Base-by-base conservation (phyloP, 305 asterid genomes). In the Rubia tinctorum region DNA sequence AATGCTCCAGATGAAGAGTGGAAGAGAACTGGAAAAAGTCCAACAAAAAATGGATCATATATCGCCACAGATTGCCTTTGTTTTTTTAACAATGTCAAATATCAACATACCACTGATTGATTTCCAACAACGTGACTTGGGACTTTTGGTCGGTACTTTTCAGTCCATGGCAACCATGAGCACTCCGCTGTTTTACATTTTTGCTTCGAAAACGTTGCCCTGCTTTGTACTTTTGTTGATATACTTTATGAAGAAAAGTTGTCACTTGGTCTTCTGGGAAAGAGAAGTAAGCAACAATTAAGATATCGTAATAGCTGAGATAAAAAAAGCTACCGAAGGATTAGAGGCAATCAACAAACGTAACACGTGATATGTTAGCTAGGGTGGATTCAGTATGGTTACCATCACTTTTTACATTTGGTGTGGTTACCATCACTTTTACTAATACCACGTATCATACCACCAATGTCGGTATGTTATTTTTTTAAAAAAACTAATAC, bases 101-200 rank as follows among this genome's bases (percentile, higher is more conserved):
- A n/a, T n/a, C n/a, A n/a, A 81, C 89, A 71, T 86, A 95, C 99
- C 90, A 95, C 79, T 72, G 96, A 81, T 82, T 88, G 98, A 77
- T 92, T 95, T 76, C 99, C 99, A 67, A 95, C 86, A 20, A 95
- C 87, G 79, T 95, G 97, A 78, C 75, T 89, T 71, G 88, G 82
- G 79, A 75, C 85, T 84, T 86, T 89, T 68, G 99, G 99, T 79
- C 86, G 84, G 82, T 95, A 87, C 82, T 89, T 95, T 76, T 88
- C 99, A 14, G 94, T 86, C 99, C 99, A 95, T 53, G 93, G 89
- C 88, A 92, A 79, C 68, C 17, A 73, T 74, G 85, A 75, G 64
- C 83, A 83, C 66, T 79, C 80, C 43, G 76, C 69, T 80, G 86
- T 74, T 75, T 71, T 86, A 73, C 27, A 75, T 73, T 88, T 86